A percentile compares a stretch with the other conserved stretches of the same genome.
phyloP scores from a whole-genome alignment of 2,329 filamentous ascomycete species.

The Penicillium hesseltinei region DNA sequence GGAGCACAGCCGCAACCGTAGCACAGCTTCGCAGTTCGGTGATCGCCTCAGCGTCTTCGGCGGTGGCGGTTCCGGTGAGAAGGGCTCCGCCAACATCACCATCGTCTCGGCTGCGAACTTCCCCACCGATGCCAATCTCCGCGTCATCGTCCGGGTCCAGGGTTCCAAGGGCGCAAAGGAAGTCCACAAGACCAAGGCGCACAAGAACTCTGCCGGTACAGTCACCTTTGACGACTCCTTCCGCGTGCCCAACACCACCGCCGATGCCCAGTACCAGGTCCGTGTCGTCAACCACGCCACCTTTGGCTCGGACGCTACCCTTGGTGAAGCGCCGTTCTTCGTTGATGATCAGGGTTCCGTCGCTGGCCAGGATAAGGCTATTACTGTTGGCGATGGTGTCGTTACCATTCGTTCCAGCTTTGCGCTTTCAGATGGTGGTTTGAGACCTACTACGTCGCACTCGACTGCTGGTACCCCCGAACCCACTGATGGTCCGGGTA shows the following conservation, averaged over 20 bases:
- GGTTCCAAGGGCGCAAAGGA: conserved; percentile 68
- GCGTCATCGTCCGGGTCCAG: conserved; percentile 68
- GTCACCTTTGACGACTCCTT: conserved; percentile 68
- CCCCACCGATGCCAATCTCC: conserved; percentile 73
- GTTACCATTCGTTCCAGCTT: conserved; percentile 76
- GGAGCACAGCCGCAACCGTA: conserved; percentile 49
- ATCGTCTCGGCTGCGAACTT: conserved; percentile 77
- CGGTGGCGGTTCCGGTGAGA: conserved; percentile 54
- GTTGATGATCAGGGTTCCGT: conserved; percentile 75
- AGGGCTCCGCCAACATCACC: conserved; percentile 76
- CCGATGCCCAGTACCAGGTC: conserved; percentile 83
- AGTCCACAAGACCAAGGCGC: conserved; percentile 87
- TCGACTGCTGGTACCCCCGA: conserved; percentile 30
- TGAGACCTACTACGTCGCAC: conserved; percentile 38
- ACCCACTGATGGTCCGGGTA: conserved; percentile 33
- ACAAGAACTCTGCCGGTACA: conserved; percentile 66
- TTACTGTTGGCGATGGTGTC: conserved; percentile 70
- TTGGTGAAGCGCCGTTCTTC: conserved; percentile 86
- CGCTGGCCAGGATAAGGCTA: conserved; percentile 65
- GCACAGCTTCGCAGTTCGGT: conserved; percentile 51
- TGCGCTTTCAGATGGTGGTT: conserved; percentile 48
- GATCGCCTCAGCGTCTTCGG: conserved; percentile 51
- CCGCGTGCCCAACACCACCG: conserved; percentile 67
- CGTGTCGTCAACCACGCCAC: conserved; percentile 81
- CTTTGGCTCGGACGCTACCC: conserved; percentile 76